Conservation (phyloP, 2,329 filamentous ascomycete genomes). For the Metarhizium sp. region DNA sequence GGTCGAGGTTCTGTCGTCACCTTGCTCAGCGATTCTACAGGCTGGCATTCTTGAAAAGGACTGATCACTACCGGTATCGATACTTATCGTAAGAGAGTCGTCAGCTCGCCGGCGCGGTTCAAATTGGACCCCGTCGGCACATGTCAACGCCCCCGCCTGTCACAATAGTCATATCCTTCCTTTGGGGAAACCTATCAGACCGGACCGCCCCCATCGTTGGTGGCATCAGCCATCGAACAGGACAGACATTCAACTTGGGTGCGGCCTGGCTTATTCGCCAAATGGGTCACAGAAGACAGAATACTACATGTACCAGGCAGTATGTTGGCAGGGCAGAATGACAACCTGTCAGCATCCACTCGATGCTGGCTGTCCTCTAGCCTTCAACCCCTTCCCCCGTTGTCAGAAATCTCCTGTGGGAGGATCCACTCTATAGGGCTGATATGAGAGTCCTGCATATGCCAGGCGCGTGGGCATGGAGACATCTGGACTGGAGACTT, state of each 20-base stretch:
- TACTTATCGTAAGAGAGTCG: background rate
- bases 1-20: background rate
- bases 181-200: background rate
- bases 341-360: background rate
- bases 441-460: background rate
- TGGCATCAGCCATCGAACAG: background rate
- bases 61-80: too few relatives aligned
- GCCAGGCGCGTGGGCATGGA: background rate
- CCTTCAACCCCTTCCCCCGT: background rate
- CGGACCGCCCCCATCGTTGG: background rate
- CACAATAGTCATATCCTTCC: background rate
- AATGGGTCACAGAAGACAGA: too few relatives aligned
- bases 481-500: background rate
- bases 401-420: background rate
- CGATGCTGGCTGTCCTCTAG: background rate
- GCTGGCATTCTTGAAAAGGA: background rate
- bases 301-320: too few relatives aligned
- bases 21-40: background rate
- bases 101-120: constrained; percentile 2
- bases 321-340: too few relatives aligned
- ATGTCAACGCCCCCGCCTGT: background rate
- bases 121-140: constrained; percentile 1
- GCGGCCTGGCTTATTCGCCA: background rate
- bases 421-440: constrained; percentile 4
- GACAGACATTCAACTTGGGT: too few relatives aligned